A percentile compares a stretch with the other conserved stretches of the same genome.
These are phyloP conservation scores for Neurospora sp. DNA, from an alignment of 495 filamentous ascomycete genomes.

Conservation along the genomic window DNA sequence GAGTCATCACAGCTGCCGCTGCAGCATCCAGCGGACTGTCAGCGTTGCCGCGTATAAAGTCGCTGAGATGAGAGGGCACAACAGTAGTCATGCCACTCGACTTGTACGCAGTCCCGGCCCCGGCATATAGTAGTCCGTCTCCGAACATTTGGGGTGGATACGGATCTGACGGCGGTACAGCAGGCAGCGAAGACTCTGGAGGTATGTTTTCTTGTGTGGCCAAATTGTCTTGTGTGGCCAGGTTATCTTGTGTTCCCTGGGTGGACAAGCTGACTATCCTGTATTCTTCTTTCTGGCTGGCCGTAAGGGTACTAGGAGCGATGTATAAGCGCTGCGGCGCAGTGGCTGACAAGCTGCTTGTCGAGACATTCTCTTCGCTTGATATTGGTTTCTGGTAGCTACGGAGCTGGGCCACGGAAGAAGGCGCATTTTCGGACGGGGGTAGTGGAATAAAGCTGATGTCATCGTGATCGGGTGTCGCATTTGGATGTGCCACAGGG, in stretches of 20 bases:
- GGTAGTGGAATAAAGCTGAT: not conserved
- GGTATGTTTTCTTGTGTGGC: not conserved
- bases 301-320: conserved; percentile 16
- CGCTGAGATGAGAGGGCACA: not conserved
- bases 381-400: not conserved
- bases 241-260: not conserved
- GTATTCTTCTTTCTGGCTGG: conserved; percentile 22
- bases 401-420: not conserved
- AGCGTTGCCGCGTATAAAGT: not conserved
- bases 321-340: conserved; percentile 10
- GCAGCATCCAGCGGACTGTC: not conserved
- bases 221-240: not conserved
- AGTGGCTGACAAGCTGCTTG: conserved; percentile 6
- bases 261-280: conserved; percentile 8
- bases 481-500: not conserved
- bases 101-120: conserved; percentile 5
- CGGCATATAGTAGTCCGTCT: conserved; percentile 1
- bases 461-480: not conserved
- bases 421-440: not conserved
- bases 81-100: conserved; percentile 19
- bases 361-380: not conserved
- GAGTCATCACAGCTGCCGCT: not conserved
- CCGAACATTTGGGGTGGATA: not conserved
- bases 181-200: not conserved
- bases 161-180: not conserved